phyloP scores from a whole-genome alignment of 2,329 filamentous ascomycete genomes.

The Epichloe scottii region DNA sequence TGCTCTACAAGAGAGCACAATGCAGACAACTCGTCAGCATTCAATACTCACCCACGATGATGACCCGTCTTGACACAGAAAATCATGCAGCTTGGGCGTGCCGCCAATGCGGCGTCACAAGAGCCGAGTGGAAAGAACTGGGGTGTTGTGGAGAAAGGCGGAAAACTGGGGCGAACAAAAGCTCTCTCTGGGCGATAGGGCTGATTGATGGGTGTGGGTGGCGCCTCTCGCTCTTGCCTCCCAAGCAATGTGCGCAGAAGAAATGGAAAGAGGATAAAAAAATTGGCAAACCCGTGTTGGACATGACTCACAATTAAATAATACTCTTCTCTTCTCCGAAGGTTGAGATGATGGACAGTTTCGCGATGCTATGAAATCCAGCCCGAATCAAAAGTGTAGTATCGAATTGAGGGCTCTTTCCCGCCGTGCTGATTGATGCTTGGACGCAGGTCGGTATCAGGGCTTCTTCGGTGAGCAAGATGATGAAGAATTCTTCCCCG shows the following conservation, averaged over 20 bases:
- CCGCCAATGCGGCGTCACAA: not conserved
- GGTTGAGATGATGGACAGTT: not conserved
- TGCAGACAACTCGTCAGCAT: not conserved
- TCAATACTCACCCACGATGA: not conserved
- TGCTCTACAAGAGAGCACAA: not conserved
- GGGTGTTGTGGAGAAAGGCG: constrained; percentile 1
- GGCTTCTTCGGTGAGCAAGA: not conserved
- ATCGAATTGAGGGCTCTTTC: not conserved
- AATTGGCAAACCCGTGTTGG: not conserved
- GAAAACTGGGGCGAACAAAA: not conserved
- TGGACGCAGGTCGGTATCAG: not conserved
- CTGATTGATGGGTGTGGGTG: not conserved
- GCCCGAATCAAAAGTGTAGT: not conserved
- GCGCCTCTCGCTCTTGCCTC: not conserved
- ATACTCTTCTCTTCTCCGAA: not conserved
- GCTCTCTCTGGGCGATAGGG: not conserved
- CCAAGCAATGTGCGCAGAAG: too few species aligned
- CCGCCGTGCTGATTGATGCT: not conserved
- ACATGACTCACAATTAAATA: not conserved
- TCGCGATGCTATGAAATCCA: not conserved
- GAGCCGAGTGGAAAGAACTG: not conserved
- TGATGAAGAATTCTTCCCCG: not conserved
- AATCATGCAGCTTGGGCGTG: not conserved
- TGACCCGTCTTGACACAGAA: not conserved
- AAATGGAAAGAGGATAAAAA: not conserved